Percentiles rank a stretch among this genome's conserved stretches.
Evolutionary conservation across 495 filamentous ascomycete species (phyloP).

Genomic region (Gamarada debralockiae): DNA sequence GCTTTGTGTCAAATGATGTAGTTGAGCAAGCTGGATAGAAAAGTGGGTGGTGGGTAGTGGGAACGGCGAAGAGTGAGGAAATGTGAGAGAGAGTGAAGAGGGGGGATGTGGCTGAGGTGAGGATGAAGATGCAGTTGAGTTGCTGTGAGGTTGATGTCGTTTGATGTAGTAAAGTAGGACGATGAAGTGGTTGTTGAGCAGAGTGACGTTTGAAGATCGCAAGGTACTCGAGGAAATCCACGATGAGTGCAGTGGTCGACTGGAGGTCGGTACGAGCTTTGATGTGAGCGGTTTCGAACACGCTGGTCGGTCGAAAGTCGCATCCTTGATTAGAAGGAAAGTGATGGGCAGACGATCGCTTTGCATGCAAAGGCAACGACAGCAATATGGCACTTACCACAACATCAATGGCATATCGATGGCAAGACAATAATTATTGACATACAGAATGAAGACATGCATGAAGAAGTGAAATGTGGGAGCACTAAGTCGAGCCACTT

Average conservation of each 20-base stretch:
- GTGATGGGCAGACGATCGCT: background rate
- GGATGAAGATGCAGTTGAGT: background rate
- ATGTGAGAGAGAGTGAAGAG: background rate
- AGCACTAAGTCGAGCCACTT: background rate
- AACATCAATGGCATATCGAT: too few species aligned
- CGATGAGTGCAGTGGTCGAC: too few species aligned
- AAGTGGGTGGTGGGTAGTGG: background rate
- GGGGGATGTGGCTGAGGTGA: background rate
- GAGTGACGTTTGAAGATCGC: too few species aligned
- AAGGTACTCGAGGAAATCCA: too few species aligned
- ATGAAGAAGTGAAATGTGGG: background rate
- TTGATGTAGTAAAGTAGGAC: too few species aligned
- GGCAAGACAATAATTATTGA: too few species aligned
- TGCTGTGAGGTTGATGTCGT: too few species aligned
- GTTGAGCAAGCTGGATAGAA: too few species aligned
- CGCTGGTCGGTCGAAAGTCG: background rate
- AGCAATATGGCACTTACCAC: background rate
- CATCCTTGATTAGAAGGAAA: background rate
- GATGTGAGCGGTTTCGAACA: background rate
- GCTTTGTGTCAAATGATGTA: too few species aligned
- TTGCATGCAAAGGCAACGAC: background rate
- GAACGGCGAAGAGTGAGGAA: background rate
- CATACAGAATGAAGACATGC: too few species aligned
- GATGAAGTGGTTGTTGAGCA: too few species aligned
- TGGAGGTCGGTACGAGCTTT: too few species aligned